Evolutionary conservation across 108 stramenopile genomes (phyloP), one percentile per base, ranked within the genome.

Genomic region (Seminavis robusta): DNA sequence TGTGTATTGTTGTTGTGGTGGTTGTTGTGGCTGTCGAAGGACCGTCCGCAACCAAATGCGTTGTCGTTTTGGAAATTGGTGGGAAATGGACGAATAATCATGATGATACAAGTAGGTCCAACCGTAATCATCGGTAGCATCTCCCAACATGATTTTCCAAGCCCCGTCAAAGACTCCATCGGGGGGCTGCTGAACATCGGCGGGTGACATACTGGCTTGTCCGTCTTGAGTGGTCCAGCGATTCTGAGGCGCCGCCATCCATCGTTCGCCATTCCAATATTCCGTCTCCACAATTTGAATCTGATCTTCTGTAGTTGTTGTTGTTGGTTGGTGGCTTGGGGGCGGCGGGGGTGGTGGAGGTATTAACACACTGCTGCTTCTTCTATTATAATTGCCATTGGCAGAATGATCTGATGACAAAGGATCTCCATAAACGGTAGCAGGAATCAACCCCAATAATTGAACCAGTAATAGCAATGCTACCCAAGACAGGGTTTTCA

Each of bases 111-210:
- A 65, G 38, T 90, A 90, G 47, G 81, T 83, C 88, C 88, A 90
- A 19, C 88, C 88, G 61, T 80, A 72, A 0, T 70, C 56, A 70
- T 90, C 88, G 1, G 72, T 38, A 0, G 47, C 63, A 9, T 58
- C 38, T 16, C 67, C 51, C n/a, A 80, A 48, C 24, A 90, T 82
- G 63, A 90, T 90, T 43, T 90, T 90, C 88, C 88, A 90, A 41
- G 84, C 84, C 23, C 81, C 81, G 10, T 61, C 69, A 49, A 80
- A 90, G 1, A 63, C 47, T 25, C 52, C 72, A 37, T 70, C 73
- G 9, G 62, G 33, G 0, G 82, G 82, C 3, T 83, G 74, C 4
- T 39, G 20, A 8, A 52, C 43, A 19, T 63, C 50, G 26, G 44
- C 40, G 4, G 74, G 71, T 19, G 72, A 23, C 3, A 33, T 28